A percentile compares a stretch with the other conserved stretches of the same genome.
Conservation (phyloP, 768 basidiomycete genomes). For the Rhodotorula diobovata region DNA sequence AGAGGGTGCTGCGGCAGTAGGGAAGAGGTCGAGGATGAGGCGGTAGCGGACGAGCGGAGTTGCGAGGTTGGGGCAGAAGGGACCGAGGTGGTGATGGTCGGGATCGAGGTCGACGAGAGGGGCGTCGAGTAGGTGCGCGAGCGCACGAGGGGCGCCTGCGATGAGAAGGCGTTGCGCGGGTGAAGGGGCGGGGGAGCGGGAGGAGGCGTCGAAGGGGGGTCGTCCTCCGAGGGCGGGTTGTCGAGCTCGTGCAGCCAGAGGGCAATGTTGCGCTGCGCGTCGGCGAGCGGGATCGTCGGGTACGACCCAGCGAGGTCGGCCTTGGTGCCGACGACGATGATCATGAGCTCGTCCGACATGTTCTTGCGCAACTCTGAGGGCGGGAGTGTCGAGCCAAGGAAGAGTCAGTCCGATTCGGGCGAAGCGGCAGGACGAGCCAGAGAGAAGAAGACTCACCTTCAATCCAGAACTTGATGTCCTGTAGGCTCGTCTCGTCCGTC, state of each 20-base stretch:
- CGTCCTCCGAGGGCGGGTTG: neutral
- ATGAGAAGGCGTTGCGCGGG: neutral
- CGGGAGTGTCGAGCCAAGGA: constrained; percentile 13
- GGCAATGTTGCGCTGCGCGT: constrained; percentile 74
- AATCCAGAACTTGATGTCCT: constrained; percentile 83
- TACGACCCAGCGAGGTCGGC: constrained; percentile 42
- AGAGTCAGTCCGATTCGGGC: neutral
- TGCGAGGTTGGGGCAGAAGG: neutral
- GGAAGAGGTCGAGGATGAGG: neutral
- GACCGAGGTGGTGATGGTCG: constrained; percentile 7
- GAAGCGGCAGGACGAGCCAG: too few species aligned
- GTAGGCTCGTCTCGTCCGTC: constrained; percentile 79
- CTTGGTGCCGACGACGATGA: constrained; percentile 92
- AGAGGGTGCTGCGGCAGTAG: too few species aligned
- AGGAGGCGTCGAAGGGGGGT: neutral
- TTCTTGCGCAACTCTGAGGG: constrained; percentile 44
- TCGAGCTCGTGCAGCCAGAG: constrained; percentile 61
- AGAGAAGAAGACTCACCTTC: constrained; percentile 57
- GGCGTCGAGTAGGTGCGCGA: neutral
- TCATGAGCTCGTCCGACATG: constrained; percentile 63
- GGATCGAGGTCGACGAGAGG: neutral
- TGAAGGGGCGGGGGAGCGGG: neutral
- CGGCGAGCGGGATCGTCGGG: constrained; percentile 54
- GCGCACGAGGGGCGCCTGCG: neutral
- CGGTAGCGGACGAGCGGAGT: neutral